Conservation (phyloP, 306 rosid genomes). For the Gastrolobium bilobum region DNA sequence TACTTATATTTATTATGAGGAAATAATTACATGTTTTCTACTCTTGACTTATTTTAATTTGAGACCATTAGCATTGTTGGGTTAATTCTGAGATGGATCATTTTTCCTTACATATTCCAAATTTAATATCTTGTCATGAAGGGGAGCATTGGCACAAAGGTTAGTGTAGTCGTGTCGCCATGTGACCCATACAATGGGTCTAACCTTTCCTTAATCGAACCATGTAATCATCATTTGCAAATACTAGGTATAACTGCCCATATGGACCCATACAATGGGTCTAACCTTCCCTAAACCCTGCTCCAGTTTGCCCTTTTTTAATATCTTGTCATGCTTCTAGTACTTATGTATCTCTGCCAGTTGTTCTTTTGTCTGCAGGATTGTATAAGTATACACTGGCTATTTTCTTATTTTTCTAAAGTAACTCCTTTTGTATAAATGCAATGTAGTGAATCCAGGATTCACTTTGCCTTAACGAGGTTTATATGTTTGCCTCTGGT, state of each 20-base stretch:
- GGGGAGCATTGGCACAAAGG: no score
- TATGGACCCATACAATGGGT: no score
- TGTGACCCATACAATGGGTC: no score
- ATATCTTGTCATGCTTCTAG: not conserved
- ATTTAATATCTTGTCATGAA: not conserved
- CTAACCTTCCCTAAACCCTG: no score
- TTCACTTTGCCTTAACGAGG: constrained; percentile 1
- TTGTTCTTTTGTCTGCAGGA: not conserved
- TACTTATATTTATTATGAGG: not conserved
- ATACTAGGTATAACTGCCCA: no score
- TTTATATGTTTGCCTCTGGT: not conserved
- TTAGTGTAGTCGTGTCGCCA: no score
- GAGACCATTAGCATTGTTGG: not conserved
- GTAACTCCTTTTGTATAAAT: not conserved
- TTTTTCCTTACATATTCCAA: not conserved
- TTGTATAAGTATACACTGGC: not conserved
- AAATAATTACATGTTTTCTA: not conserved
- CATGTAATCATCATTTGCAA: no score
- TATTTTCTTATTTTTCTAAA: constrained; percentile 9
- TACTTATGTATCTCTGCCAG: not conserved
- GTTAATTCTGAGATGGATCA: constrained; percentile 1
- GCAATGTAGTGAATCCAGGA: constrained; percentile 3
- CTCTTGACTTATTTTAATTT: not conserved
- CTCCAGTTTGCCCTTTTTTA: not conserved
- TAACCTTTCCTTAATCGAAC: no score